These are phyloP conservation scores for Blastobotrys aristatus DNA, from an alignment of 1,139 yeast species.

Conservation along the genomic window DNA sequence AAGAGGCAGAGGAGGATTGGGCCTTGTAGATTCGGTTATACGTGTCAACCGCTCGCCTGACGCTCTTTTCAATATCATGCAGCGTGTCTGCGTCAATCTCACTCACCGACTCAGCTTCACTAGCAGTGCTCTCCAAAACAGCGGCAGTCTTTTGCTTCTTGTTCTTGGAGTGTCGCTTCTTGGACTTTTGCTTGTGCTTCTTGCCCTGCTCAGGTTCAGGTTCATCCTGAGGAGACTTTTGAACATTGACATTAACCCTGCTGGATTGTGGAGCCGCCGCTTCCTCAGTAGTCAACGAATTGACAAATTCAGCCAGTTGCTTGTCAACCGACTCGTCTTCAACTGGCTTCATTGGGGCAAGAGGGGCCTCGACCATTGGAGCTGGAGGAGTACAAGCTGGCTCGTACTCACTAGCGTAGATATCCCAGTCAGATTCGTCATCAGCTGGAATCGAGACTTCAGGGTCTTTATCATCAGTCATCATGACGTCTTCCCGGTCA, in stretches of 20 bases:
- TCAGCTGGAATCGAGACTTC: slow-evolving; percentile 10
- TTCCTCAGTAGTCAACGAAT: neutral
- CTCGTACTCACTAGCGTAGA: neutral
- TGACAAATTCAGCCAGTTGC: slow-evolving; percentile 8
- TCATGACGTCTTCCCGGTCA: neutral
- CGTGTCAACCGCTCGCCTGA: slow-evolving; percentile 21
- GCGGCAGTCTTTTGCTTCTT: neutral
- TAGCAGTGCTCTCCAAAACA: neutral
- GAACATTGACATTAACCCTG: slow-evolving; percentile 5
- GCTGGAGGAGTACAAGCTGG: neutral
- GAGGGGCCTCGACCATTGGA: slow-evolving; percentile 10
- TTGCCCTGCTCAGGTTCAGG: neutral
- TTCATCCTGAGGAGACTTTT: neutral
- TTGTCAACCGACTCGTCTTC: neutral
- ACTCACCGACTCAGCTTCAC: neutral
- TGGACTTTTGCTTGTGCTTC: neutral
- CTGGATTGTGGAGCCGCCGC: neutral
- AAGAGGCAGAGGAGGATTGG: slow-evolving; percentile 16
- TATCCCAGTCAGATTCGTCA: slow-evolving; percentile 8
- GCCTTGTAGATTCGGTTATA: slow-evolving; percentile 21
- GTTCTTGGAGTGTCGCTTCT: neutral
- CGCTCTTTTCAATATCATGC: slow-evolving; percentile 18
- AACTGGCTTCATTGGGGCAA: slow-evolving; percentile 1
- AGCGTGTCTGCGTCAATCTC: neutral
- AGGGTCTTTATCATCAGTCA: slow-evolving; percentile 4